phyloP scores from a whole-genome alignment of 2,329 filamentous ascomycete genomes.

The Fusarium incarnatum region DNA sequence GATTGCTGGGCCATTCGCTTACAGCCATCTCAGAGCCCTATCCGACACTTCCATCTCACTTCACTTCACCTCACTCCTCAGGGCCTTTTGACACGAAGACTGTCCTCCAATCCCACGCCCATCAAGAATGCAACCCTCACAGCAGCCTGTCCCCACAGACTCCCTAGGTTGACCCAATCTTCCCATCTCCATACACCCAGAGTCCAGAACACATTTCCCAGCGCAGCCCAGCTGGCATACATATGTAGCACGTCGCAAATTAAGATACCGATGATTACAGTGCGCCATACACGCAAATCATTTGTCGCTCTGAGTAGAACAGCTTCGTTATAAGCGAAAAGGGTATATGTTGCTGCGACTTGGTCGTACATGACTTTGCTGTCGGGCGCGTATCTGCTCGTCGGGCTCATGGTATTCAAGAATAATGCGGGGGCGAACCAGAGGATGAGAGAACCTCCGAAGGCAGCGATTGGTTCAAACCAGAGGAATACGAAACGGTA shows the following conservation, averaged over 20 bases:
- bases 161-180: conserved; percentile 38
- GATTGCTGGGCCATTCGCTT: not conserved
- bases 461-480: conserved; percentile 24
- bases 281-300: conserved; percentile 27
- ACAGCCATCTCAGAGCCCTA: not conserved
- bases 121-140: conserved; percentile 31
- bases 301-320: conserved; percentile 21
- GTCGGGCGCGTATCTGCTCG: conserved; percentile 26
- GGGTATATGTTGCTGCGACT: conserved; percentile 28
- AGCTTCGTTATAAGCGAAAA: conserved; percentile 39
- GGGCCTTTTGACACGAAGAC: not conserved
- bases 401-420: conserved; percentile 28
- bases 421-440: conserved; percentile 15
- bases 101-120: conserved; percentile 12
- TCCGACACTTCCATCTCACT: rapidly evolving
- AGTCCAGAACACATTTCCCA: conserved; percentile 29
- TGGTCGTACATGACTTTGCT: conserved; percentile 36
- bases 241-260: conserved; percentile 33
- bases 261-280: conserved; percentile 14
- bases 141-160: conserved; percentile 29
- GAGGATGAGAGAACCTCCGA: conserved; percentile 3
- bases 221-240: conserved; percentile 24
- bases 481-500: conserved; percentile 35
- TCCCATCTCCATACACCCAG: conserved; percentile 24
- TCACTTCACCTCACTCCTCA: not conserved